Percentiles rank a stretch among this genome's conserved stretches.
Conservation (phyloP, 23 red algal species). For the Gracilaria domingensis region DNA sequence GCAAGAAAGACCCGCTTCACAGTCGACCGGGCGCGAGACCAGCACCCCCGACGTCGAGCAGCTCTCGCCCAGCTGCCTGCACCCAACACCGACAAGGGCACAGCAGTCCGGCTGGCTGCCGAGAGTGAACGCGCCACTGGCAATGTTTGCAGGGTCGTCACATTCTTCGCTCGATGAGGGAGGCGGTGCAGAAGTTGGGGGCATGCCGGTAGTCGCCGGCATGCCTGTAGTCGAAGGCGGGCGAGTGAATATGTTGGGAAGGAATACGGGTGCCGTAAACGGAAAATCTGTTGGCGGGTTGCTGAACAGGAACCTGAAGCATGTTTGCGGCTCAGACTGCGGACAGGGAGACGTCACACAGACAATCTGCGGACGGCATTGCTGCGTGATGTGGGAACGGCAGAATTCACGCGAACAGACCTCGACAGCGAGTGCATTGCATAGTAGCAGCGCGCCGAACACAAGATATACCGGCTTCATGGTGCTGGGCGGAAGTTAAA, state of each 20-base stretch:
- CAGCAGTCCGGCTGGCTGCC: neutral
- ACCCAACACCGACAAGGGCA: neutral
- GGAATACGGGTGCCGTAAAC: neutral
- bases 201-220: no score
- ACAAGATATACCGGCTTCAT: neutral
- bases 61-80: neutral
- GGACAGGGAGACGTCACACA: neutral
- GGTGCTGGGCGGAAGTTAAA: no score
- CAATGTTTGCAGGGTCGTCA: neutral
- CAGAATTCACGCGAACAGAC: neutral
- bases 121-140: neutral
- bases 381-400: neutral
- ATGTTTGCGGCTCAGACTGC: neutral
- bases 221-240: no score
- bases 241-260: neutral
- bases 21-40: neutral
- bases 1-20: neutral
- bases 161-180: neutral
- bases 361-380: neutral
- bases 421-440: neutral
- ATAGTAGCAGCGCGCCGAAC: neutral
- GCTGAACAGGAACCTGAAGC: neutral
- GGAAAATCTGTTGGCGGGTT: neutral
- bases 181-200: neutral
- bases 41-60: neutral